phyloP scores from a whole-genome alignment of 768 basidiomycete genomes.

The Russula compacta region DNA sequence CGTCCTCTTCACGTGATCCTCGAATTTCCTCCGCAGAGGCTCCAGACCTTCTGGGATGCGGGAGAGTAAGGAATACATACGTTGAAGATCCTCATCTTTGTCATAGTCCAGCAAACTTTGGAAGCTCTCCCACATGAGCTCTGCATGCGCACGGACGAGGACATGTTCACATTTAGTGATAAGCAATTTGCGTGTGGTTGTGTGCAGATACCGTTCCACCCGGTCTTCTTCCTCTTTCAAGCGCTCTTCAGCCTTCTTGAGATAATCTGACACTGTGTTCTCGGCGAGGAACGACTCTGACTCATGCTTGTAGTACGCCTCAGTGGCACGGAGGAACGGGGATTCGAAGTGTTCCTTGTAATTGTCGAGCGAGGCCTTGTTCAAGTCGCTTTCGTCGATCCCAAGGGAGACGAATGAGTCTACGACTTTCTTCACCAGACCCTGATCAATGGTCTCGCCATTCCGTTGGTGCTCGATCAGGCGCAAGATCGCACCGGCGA shows the following conservation, averaged over 20 bases:
- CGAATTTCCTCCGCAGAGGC: conserved; percentile 85
- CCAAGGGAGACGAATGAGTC: conserved; percentile 94
- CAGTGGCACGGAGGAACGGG: conserved; percentile 83
- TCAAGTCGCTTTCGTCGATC: conserved; percentile 83
- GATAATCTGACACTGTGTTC: conserved; percentile 87
- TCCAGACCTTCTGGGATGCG: conserved; percentile 88
- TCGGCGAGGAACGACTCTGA: conserved; percentile 83
- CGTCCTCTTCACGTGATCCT: conserved; percentile 89
- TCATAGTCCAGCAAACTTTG: conserved; percentile 84
- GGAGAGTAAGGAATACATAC: conserved; percentile 90
- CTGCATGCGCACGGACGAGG: conserved; percentile 79
- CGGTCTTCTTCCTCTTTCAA: conserved; percentile 92
- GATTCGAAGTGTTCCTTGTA: conserved; percentile 87
- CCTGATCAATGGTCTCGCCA: conserved; percentile 88
- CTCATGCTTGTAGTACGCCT: conserved; percentile 87
- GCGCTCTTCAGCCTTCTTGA: conserved; percentile 90
- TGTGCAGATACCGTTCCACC: conserved; percentile 88
- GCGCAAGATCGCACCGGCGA: conserved; percentile 79
- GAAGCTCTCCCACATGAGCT: conserved; percentile 89
- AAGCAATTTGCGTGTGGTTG: conserved; percentile 74
- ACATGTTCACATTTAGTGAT: conserved; percentile 83
- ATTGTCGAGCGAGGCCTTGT: conserved; percentile 87
- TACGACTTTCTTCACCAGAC: conserved; percentile 87
- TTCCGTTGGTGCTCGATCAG: conserved; percentile 91
- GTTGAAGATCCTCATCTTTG: conserved; percentile 87